Percentiles rank a stretch among this genome's conserved stretches.
phyloP scores from a whole-genome alignment of 345 rosid genomes.

The Sisymbrium altissimum region DNA sequence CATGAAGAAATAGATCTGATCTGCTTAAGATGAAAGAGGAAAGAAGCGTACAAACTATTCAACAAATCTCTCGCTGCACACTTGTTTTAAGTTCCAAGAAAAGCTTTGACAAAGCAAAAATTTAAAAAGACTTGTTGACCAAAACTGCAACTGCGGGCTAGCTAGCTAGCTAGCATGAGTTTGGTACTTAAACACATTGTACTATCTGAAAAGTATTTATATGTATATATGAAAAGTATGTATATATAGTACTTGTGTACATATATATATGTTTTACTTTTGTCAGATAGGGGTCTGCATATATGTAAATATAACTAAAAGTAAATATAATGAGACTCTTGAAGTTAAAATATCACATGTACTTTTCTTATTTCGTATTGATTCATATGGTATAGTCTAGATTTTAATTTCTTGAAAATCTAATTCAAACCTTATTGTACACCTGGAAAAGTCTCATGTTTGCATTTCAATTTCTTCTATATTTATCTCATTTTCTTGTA shows the following conservation, averaged over 20 bases:
- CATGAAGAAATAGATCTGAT: slow-evolving; percentile 22
- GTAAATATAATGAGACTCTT: slow-evolving; percentile 3
- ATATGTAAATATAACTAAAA: not conserved
- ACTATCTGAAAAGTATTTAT: slow-evolving; percentile 5
- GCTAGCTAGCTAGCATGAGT: slow-evolving; percentile 17
- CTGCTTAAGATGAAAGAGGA: slow-evolving; percentile 37
- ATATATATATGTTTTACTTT: not conserved
- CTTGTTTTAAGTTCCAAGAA: slow-evolving; percentile 30
- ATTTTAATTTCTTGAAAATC: not conserved
- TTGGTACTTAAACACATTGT: slow-evolving; percentile 22
- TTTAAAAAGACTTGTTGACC: slow-evolving; percentile 29
- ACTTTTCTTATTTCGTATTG: not conserved
- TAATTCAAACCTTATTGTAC: not conserved
- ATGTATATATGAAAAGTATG: slow-evolving; percentile 2
- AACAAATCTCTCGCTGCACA: slow-evolving; percentile 20
- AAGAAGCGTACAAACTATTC: slow-evolving; percentile 25
- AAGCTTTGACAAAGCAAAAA: not conserved
- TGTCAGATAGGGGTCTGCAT: not conserved
- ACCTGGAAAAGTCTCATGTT: not conserved
- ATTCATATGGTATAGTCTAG: not conserved
- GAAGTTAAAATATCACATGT: slow-evolving; percentile 1
- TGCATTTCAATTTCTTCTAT: not conserved
- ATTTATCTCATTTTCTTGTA: not conserved
- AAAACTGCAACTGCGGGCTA: slow-evolving; percentile 26
- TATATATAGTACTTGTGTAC: not conserved